Evolutionary conservation across 1,284 basidiomycete species (phyloP).

Genomic region (Butyriboletus appendiculatus): DNA sequence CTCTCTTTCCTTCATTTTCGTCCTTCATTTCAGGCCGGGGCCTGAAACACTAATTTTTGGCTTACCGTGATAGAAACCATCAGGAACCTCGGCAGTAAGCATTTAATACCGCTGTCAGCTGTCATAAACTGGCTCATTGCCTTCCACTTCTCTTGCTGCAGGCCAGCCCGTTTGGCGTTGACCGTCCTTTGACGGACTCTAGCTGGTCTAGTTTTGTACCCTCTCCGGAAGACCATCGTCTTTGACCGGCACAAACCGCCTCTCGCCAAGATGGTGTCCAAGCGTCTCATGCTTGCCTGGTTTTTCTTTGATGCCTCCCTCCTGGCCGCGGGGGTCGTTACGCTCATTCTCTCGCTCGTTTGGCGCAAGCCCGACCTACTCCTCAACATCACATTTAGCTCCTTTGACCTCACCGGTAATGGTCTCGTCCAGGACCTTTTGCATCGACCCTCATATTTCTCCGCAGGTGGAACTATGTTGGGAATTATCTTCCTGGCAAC

Average conservation of each 20-base stretch:
- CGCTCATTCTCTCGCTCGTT: constrained; percentile 66
- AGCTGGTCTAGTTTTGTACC: constrained; percentile 28
- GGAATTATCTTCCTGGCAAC: constrained; percentile 70
- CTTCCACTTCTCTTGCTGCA: constrained; percentile 11
- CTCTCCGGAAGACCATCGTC: constrained; percentile 27
- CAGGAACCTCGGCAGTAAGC: constrained; percentile 9
- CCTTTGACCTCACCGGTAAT: constrained; percentile 62
- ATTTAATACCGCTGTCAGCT: constrained; percentile 13
- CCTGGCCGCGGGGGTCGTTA: constrained; percentile 63
- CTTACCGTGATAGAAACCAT: constrained; percentile 12
- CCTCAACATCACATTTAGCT: constrained; percentile 66
- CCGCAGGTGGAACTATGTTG: constrained; percentile 66
- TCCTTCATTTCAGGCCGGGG: background rate
- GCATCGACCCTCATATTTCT: background rate
- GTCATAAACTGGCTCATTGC: background rate
- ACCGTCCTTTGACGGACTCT: constrained; percentile 23
- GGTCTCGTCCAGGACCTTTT: background rate
- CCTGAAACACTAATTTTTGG: background rate
- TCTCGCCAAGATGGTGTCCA: constrained; percentile 59
- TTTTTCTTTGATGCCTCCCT: constrained; percentile 67
- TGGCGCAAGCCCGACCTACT: constrained; percentile 67
- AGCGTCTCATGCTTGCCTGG: constrained; percentile 68
- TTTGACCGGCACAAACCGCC: constrained; percentile 4
- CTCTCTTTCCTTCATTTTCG: background rate
- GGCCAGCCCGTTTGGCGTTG: constrained; percentile 30